Conservation (phyloP, 306 rosid genomes). For the Gastrolobium villosum region DNA sequence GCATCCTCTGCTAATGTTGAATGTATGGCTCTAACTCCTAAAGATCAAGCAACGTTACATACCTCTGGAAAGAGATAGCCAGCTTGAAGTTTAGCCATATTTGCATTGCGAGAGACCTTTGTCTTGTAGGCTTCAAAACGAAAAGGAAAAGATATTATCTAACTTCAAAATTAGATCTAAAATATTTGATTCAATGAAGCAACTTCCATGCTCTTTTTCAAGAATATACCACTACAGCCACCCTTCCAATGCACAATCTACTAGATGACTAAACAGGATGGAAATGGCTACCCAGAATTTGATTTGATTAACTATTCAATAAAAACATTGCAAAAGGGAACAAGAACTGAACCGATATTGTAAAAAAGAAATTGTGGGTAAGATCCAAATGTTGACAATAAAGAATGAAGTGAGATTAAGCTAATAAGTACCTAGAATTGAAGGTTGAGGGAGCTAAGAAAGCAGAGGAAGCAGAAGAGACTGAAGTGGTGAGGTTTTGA, state of each 20-base stretch:
- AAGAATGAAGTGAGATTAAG: not conserved
- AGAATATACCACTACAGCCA: conserved; percentile 16
- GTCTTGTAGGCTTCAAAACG: conserved; percentile 75
- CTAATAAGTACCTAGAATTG: conserved; percentile 49
- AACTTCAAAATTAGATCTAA: not conserved
- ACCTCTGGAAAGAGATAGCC: conserved; percentile 99
- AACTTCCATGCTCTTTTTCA: conserved; percentile 8
- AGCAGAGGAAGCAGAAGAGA: conserved; percentile 61
- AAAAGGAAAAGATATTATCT: conserved; percentile 18
- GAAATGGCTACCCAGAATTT: conserved; percentile 1
- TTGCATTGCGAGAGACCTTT: conserved; percentile 80
- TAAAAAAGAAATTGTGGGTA: not conserved
- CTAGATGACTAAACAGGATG: not conserved
- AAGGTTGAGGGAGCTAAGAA: conserved; percentile 55
- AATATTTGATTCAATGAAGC: not conserved
- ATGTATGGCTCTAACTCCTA: conserved; percentile 1
- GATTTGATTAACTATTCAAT: conserved; percentile 12
- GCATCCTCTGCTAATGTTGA: not conserved
- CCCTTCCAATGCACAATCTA: conserved; percentile 39
- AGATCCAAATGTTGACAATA: conserved; percentile 1
- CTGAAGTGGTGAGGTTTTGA: conserved; percentile 40
- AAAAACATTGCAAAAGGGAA: not conserved
- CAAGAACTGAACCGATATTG: not conserved
- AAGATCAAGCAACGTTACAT: conserved; percentile 44
- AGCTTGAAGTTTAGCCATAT: conserved; percentile 90